These are phyloP conservation scores for Amanita phalloides DNA, from an alignment of 768 basidiomycete species.

Conservation along the genomic window DNA sequence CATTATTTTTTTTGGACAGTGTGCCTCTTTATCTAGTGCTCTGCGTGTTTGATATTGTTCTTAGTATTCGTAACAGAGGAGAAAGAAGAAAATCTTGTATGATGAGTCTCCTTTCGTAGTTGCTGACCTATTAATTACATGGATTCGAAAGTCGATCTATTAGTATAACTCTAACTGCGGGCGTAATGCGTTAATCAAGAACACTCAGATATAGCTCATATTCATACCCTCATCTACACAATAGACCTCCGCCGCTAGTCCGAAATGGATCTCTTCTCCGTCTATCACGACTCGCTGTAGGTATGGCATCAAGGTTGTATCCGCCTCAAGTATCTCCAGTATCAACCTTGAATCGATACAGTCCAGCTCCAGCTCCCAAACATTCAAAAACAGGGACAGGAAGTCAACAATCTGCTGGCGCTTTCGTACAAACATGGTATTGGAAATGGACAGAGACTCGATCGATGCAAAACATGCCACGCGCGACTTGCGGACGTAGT, in stretches of 20 bases:
- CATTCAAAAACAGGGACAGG: background rate
- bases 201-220: too few species aligned
- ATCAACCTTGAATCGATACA: background rate
- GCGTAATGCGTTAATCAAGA: too few species aligned
- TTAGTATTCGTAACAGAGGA: too few species aligned
- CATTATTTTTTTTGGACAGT: too few species aligned
- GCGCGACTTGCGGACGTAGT: background rate
- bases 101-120: too few species aligned
- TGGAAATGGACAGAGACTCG: background rate
- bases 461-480: background rate
- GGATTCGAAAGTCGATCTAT: too few species aligned
- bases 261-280: background rate
- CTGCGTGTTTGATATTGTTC: too few species aligned
- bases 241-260: background rate
- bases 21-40: too few species aligned
- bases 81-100: too few species aligned
- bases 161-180: too few species aligned
- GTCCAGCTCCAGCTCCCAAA: slow-evolving; percentile 1
- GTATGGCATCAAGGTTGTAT: background rate
- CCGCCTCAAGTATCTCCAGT: background rate
- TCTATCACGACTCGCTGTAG: background rate
- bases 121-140: too few species aligned
- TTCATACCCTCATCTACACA: background rate
- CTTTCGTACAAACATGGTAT: background rate
- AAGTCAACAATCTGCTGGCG: background rate